These are phyloP conservation scores for Simplicillium aogashimaense DNA, from an alignment of 2,329 filamentous ascomycete species.

Conservation along the genomic window DNA sequence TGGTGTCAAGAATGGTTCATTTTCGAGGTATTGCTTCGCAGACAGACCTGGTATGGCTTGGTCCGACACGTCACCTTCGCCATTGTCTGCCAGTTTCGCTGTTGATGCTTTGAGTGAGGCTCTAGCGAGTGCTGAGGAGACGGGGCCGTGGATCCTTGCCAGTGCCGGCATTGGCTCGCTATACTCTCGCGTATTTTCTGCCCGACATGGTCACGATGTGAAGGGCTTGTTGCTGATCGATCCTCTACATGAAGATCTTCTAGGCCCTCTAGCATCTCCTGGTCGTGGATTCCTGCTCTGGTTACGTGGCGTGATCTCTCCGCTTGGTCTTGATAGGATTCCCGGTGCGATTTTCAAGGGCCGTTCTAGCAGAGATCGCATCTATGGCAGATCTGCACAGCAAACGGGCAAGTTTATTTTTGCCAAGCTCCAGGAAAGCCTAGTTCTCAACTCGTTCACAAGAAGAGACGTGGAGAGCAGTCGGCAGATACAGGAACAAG, in stretches of 20 bases:
- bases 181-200: conserved; percentile 84
- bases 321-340: conserved; percentile 74
- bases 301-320: conserved; percentile 76
- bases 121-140: conserved; percentile 67
- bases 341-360: conserved; percentile 74
- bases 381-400: conserved; percentile 71
- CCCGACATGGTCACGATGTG: conserved; percentile 66
- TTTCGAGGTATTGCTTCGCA: conserved; percentile 86
- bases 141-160: conserved; percentile 80
- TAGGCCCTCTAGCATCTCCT: conserved; percentile 56
- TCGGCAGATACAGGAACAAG: conserved; percentile 65
- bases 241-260: conserved; percentile 77
- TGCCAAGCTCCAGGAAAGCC: conserved; percentile 82
- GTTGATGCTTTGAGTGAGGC: conserved; percentile 82
- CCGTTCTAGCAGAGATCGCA: conserved; percentile 69
- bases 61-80: conserved; percentile 85
- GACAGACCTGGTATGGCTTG: conserved; percentile 86
- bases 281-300: conserved; percentile 75
- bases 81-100: conserved; percentile 88
- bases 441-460: conserved; percentile 77
- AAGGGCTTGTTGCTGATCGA: conserved; percentile 79
- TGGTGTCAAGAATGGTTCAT: conserved; percentile 68
- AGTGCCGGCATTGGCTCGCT: conserved; percentile 81
- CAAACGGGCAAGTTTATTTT: conserved; percentile 80
- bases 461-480: conserved; percentile 74